Base-by-base conservation (phyloP, 768 basidiomycete genomes). In the Tubosaeta sp. region DNA sequence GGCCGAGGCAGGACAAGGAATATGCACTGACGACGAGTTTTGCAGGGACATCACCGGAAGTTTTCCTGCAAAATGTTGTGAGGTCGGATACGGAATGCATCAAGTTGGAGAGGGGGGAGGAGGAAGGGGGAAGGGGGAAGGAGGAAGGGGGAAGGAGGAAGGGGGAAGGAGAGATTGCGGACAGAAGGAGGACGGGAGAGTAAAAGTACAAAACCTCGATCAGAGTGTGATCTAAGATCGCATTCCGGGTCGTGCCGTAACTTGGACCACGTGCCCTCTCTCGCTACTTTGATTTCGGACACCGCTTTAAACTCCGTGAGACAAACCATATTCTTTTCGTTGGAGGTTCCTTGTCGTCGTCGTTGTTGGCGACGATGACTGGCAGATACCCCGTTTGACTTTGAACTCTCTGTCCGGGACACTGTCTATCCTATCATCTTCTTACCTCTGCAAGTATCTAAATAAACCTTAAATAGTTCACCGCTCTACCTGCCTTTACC, bases 11-110 rank as follows among this genome's bases (percentile, higher is more conserved):
- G 19, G 1, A 17, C 2, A 26, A 16, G 12, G n/a, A 46, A 17
- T 27, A 32, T 10, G 46, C 9, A 77, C 88, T 53, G 75, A 91
- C 91, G 53, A 95, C 88, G 41, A 94, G 84, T 65, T 87, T 91
- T 41, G 89, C 84, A 11, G 93, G 92, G 19, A 93, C 85, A 78
- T 91, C 86, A 43, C 92, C 93, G 0, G 79, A 80, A 0, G 92
- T 90, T 67, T 85, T 85, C 56, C 88, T 80, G 65, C 86, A 88
- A 65, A 83, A 89, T 1, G 91, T 92, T 10, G 91, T 92, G 61
- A 95, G 76, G 72, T 94, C 91, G 63, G 90, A 90, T 59, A 94
- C 90, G 46, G 91, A 90, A 66, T 91, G 88, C 80, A 81, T 82
- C 37, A 43, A 46, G 35, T 6, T 19, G 39, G 27, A 31, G 33